phyloP scores from a whole-genome alignment of 2,329 filamentous ascomycete species.

The Colletotrichum lindemuthianum region DNA sequence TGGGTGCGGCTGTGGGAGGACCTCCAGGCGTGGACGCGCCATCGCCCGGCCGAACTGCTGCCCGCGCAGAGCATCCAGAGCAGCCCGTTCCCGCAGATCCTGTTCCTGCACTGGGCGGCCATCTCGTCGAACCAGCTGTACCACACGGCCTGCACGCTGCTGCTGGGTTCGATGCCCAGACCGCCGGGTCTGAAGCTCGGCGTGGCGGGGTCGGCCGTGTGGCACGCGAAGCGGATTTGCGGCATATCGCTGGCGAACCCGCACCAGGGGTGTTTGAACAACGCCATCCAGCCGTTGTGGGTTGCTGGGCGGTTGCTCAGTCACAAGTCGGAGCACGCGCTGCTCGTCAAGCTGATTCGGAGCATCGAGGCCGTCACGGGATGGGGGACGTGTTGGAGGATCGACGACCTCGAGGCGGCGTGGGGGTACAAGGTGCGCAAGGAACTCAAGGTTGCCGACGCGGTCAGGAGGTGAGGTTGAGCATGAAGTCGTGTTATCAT shows the following conservation, averaged over 20 bases:
- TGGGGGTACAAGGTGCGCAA: constrained; percentile 50
- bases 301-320: constrained; percentile 64
- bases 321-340: constrained; percentile 55
- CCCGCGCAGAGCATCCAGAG: constrained; percentile 55
- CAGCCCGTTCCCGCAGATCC: constrained; percentile 60
- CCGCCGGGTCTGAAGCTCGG: constrained; percentile 34
- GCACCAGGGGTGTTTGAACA: constrained; percentile 65
- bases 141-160: constrained; percentile 63
- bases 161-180: constrained; percentile 56
- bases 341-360: constrained; percentile 55
- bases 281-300: constrained; percentile 67
- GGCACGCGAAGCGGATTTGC: constrained; percentile 66
- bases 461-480: constrained; percentile 3
- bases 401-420: constrained; percentile 57
- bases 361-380: constrained; percentile 62
- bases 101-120: constrained; percentile 63
- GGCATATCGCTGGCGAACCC: constrained; percentile 66
- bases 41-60: constrained; percentile 57
- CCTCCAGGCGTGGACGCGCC: constrained; percentile 58
- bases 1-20: constrained; percentile 62
- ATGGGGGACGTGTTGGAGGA: constrained; percentile 64
- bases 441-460: constrained; percentile 15
- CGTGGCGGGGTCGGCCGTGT: constrained; percentile 53
- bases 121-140: constrained; percentile 68
- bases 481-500: neutral